These are phyloP conservation scores for Globisporangium canariense DNA, from an alignment of 352 stramenopile genomes.

Conservation along the genomic window DNA sequence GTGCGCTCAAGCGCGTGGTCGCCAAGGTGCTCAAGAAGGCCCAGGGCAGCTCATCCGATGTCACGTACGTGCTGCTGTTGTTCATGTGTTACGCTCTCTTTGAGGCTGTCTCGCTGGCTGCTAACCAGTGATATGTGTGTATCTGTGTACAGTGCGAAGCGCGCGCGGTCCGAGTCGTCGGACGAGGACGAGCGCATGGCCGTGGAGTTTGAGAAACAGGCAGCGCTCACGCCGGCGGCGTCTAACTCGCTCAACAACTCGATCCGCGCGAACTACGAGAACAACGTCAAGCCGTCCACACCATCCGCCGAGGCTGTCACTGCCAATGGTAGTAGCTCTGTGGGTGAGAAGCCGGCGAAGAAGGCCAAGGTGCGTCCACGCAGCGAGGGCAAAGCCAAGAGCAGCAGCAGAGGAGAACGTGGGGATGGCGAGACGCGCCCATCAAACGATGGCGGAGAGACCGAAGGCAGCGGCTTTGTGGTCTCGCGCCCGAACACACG, in stretches of 20 bases:
- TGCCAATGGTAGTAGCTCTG: background rate
- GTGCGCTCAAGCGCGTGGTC: conserved; percentile 61
- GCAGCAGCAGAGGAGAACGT: conserved; percentile 20
- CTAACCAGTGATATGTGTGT: background rate
- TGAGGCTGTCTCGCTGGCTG: background rate
- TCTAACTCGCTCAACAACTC: conserved; percentile 75
- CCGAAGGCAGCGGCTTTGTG: conserved; percentile 51
- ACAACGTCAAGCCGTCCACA: conserved; percentile 4
- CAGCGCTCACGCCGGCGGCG: conserved; percentile 21
- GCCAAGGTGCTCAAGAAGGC: conserved; percentile 69
- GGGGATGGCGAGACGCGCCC: conserved; percentile 1
- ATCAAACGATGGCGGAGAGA: conserved; percentile 1
- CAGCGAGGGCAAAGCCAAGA: conserved; percentile 20
- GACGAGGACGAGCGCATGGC: conserved; percentile 69
- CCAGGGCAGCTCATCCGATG: conserved; percentile 19
- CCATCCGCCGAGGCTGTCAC: background rate
- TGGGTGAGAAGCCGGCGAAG: conserved; percentile 48
- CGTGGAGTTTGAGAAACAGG: conserved; percentile 41
- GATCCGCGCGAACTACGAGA: conserved; percentile 73
- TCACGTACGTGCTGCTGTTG: conserved; percentile 12
- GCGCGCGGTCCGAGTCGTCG: conserved; percentile 47
- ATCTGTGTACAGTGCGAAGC: conserved; percentile 36
- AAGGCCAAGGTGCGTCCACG: conserved; percentile 68
- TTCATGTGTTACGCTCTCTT: background rate
- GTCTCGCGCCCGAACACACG: conserved; percentile 70